These are phyloP conservation scores for Fusarium tupiense DNA, from an alignment of 2,329 filamentous ascomycete genomes.

Conservation along the genomic window DNA sequence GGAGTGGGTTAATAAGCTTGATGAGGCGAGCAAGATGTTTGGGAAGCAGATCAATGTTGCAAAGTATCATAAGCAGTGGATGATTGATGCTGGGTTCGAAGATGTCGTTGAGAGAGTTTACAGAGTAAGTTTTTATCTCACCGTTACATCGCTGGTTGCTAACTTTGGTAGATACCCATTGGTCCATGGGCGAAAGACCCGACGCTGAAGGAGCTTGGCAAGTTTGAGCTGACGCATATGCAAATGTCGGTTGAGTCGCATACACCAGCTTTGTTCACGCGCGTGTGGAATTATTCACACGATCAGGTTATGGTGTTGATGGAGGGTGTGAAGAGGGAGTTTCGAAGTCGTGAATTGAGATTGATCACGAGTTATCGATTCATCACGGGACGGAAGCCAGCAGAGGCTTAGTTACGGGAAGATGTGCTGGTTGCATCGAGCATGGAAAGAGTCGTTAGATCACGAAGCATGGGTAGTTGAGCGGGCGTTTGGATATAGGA, in stretches of 20 bases:
- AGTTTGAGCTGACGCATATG: slow-evolving; percentile 52
- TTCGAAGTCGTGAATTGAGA: slow-evolving; percentile 30
- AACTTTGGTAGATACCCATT: slow-evolving; percentile 48
- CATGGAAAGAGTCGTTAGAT: background rate
- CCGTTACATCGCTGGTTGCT: background rate
- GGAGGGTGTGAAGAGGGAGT: slow-evolving; percentile 61
- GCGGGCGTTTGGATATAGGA: background rate
- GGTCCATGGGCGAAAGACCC: slow-evolving; percentile 52
- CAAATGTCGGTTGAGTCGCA: slow-evolving; percentile 56
- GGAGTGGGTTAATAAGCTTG: slow-evolving; percentile 52
- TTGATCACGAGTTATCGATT: slow-evolving; percentile 39
- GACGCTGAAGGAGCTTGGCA: slow-evolving; percentile 49
- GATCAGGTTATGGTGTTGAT: slow-evolving; percentile 55
- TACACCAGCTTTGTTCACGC: slow-evolving; percentile 52
- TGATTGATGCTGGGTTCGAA: slow-evolving; percentile 51
- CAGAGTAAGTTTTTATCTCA: slow-evolving; percentile 3
- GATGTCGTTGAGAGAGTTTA: slow-evolving; percentile 43
- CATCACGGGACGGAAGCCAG: slow-evolving; percentile 25
- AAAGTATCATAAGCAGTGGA: slow-evolving; percentile 50
- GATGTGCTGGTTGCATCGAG: background rate
- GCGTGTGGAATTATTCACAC: slow-evolving; percentile 50
- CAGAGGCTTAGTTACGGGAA: background rate
- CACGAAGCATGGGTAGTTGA: background rate
- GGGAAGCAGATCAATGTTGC: slow-evolving; percentile 54
- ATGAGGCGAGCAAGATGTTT: slow-evolving; percentile 48